Base-by-base conservation (phyloP, 495 filamentous ascomycete species). In the Lindgomyces ingoldianus region DNA sequence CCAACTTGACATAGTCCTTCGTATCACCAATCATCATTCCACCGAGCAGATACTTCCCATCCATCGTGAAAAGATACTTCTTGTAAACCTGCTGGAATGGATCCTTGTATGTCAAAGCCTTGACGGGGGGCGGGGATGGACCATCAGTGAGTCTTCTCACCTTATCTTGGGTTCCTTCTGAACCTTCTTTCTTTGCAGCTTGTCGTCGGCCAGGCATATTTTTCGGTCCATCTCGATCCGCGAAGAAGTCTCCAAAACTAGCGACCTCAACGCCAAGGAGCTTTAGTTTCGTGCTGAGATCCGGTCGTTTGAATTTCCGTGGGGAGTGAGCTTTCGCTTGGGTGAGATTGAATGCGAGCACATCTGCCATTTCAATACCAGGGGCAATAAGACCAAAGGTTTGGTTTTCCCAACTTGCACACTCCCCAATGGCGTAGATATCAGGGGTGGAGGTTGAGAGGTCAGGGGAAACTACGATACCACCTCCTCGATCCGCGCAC, bases 21-120 rank as follows among this genome's bases (percentile, higher is more conserved):
- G 92, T 96, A 75, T 98, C 93, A 36, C 93, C 93, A 60, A 98
- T 96, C 89, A 98, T 96, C 93, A 98, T 98, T 2, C 93, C 93
- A 18, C 93, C 93, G 6, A 98, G 84, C 1, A 98, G 79, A 73
- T 91, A 94, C 72, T 96, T 96, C 22, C 93, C 93, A 72, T 98
- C 93, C 72, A 88, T 75, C 1, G 93, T 96, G 68, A 96, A 96
- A 6, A 98, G 77, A 74, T 92, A 98, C 75, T 98, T 98, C 76
- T 98, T 96, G 75, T 98, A 98, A 0, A 96, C 85, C n/a, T 91
- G 87, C 61, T 86, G 83, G 73, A 98, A 96, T 0, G 93, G 93
- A 75, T 98, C 93, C 62, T 89, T 94, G 76, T 96, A 98, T 0
- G 88, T 91, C 60, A 98, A 78, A 0, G 93, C 89, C 75, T 96